Conservation (phyloP, 148 eudicot species). For the Rhododendron kiyosumense region DNA sequence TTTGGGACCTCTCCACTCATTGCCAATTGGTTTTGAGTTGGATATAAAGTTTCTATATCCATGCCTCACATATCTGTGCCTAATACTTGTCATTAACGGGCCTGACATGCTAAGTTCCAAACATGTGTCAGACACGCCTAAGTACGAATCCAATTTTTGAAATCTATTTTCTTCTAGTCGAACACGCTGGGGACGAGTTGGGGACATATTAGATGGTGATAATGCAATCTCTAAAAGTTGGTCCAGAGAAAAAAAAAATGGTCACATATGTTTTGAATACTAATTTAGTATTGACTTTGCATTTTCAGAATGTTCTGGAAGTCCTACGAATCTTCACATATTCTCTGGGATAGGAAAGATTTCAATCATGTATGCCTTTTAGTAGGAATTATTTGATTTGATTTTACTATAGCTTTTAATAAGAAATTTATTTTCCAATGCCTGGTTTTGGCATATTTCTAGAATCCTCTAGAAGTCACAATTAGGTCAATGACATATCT, state of each 20-base stretch:
- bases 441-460: background rate
- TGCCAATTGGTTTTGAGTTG: too few species aligned
- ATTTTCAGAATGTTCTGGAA: background rate
- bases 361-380: background rate
- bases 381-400: background rate
- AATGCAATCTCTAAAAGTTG: background rate
- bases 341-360: background rate
- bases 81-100: background rate
- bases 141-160: background rate
- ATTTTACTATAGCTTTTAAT: background rate
- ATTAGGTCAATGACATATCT: background rate
- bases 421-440: background rate
- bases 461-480: background rate
- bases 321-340: background rate
- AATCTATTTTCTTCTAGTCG: background rate
- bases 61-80: background rate
- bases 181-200: background rate
- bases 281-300: background rate
- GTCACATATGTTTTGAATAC: background rate
- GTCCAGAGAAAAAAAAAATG: background rate
- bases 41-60: too few species aligned
- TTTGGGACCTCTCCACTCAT: too few species aligned
- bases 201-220: background rate
- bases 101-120: background rate
- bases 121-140: background rate